phyloP scores from a whole-genome alignment of 2,329 filamentous ascomycete genomes.

The Aspergillus sp. region DNA sequence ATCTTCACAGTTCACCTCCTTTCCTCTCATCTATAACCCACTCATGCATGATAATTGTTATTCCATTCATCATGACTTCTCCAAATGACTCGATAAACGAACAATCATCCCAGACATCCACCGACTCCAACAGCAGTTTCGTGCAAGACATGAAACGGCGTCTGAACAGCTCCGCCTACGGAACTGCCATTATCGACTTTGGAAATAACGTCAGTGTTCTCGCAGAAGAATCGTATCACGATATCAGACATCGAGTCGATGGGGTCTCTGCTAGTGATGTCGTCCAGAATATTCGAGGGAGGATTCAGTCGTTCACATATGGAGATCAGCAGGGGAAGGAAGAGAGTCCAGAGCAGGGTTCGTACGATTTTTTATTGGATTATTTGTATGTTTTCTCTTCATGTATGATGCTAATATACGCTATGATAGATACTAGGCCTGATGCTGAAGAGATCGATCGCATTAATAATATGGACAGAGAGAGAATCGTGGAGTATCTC shows the following conservation, averaged over 20 bases:
- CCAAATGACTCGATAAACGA: neutral
- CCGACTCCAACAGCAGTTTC: neutral
- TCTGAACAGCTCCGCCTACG: neutral
- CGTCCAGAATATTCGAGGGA: constrained; percentile 6
- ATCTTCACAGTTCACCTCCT: neutral
- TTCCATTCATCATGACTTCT: neutral
- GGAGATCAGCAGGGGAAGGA: constrained; percentile 2
- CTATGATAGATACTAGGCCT: neutral
- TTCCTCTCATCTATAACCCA: neutral
- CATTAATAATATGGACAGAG: constrained; percentile 24
- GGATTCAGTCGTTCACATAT: constrained; percentile 6
- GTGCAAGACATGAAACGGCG: neutral
- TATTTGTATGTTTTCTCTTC: neutral
- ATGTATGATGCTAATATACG: neutral
- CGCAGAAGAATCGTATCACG: constrained; percentile 6
- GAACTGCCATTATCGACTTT: constrained; percentile 1
- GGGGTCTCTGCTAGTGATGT: constrained; percentile 7
- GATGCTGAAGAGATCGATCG: constrained; percentile 13
- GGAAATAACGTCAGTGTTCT: constrained; percentile 5
- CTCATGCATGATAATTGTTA: neutral
- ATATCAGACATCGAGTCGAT: constrained; percentile 7
- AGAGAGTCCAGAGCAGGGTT: neutral
- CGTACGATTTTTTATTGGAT: too few relatives aligned
- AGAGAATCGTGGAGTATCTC: constrained; percentile 28
- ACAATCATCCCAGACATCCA: neutral